These are phyloP conservation scores for Aspergillus oerlinghausenensis DNA, from an alignment of 2,329 filamentous ascomycete genomes.

Conservation along the genomic window DNA sequence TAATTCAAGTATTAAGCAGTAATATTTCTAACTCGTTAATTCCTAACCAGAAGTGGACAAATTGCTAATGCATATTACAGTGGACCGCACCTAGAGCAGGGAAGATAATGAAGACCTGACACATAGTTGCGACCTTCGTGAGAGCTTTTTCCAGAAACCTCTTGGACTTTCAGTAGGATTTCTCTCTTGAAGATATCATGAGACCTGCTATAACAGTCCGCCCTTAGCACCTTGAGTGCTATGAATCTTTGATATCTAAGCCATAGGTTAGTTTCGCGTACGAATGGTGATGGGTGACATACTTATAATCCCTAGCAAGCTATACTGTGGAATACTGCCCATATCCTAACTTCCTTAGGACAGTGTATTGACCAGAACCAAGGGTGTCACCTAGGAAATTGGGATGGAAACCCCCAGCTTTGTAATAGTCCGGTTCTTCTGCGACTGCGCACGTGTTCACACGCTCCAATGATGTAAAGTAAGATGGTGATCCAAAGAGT, in stretches of 20 bases:
- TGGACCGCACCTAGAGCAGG: no score
- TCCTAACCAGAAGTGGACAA: no score
- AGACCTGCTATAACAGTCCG: slow-evolving; percentile 21
- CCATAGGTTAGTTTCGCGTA: slow-evolving; percentile 6
- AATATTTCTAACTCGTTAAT: no score
- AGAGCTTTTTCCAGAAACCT: slow-evolving; percentile 10
- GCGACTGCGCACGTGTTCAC: neutral
- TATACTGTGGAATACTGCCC: slow-evolving; percentile 92
- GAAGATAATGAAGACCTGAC: slow-evolving; percentile 3
- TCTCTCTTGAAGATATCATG: slow-evolving; percentile 22
- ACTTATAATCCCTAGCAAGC: slow-evolving; percentile 67
- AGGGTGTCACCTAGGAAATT: slow-evolving; percentile 86
- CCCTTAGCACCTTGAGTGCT: slow-evolving; percentile 21
- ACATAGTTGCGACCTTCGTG: slow-evolving; percentile 19
- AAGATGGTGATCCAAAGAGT: neutral
- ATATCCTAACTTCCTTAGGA: slow-evolving; percentile 90
- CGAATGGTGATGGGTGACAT: slow-evolving; percentile 6
- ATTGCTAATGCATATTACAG: no score
- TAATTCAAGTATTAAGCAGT: no score
- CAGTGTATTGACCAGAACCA: slow-evolving; percentile 85
- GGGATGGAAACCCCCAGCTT: slow-evolving; percentile 89
- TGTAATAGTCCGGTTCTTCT: slow-evolving; percentile 93
- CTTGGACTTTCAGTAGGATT: slow-evolving; percentile 15
- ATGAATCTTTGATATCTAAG: slow-evolving; percentile 17
- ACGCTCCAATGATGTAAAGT: neutral